These are phyloP conservation scores for Theobroma cacao DNA, from an alignment of 345 rosid genomes.

Conservation along the genomic window DNA sequence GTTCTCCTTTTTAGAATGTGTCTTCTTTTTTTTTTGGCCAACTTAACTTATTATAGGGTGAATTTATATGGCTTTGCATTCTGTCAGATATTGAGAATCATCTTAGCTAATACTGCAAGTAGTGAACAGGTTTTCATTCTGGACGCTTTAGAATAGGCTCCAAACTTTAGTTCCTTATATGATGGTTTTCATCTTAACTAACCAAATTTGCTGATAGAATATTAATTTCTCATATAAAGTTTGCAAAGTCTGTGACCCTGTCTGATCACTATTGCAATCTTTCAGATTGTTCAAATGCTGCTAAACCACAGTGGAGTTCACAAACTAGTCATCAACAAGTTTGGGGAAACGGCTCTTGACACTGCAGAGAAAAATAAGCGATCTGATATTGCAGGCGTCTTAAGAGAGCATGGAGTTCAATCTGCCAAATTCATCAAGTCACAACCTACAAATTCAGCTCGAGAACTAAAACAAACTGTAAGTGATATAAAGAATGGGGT, in stretches of 20 bases:
- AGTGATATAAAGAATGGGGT: conserved; percentile 90
- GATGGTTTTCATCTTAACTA: background rate
- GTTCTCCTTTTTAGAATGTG: background rate
- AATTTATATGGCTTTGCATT: conserved; percentile 6
- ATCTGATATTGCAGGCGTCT: conserved; percentile 40
- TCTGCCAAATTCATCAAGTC: conserved; percentile 64
- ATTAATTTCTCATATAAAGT: background rate
- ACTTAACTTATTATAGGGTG: background rate
- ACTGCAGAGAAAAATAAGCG: conserved; percentile 34
- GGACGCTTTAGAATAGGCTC: background rate
- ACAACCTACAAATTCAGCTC: conserved; percentile 33
- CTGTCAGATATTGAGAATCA: background rate
- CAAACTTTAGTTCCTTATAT: background rate
- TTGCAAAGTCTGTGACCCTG: background rate
- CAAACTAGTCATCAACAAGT: conserved; percentile 51
- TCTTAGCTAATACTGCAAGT: background rate
- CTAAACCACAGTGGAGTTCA: conserved; percentile 41
- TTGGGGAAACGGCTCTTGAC: conserved; percentile 46
- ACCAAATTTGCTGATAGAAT: background rate
- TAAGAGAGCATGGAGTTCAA: conserved; percentile 65
- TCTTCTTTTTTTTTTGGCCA: background rate
- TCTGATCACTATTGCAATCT: conserved; percentile 10
- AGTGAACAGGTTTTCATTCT: background rate
- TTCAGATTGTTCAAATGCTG: conserved; percentile 63
- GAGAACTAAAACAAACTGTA: conserved; percentile 76